phyloP scores from a whole-genome alignment of 768 basidiomycete genomes.

The Trametes sanguinea region DNA sequence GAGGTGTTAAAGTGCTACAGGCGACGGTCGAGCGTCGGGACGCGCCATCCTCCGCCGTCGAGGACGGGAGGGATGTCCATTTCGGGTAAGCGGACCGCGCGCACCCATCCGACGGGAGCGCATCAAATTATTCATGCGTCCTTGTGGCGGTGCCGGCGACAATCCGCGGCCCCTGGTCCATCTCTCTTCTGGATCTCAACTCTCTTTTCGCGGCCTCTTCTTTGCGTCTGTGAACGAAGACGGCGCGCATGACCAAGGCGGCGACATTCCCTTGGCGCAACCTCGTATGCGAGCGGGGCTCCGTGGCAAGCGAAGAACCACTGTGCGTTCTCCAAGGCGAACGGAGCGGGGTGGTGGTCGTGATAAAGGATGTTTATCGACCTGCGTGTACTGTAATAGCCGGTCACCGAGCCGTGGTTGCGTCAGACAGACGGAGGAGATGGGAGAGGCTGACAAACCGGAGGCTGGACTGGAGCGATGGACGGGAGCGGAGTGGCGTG shows the following conservation, averaged over 20 bases:
- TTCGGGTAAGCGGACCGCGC: not conserved
- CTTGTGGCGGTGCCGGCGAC: constrained; percentile 1
- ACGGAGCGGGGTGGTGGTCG: no score
- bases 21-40: no score
- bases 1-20: no score
- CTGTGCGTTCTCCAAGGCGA: no score
- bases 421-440: not conserved
- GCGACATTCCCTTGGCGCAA: not conserved
- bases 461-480: not conserved
- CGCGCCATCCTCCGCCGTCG: not conserved
- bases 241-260: not conserved
- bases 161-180: not conserved
- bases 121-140: not conserved
- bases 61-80: not conserved
- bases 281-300: not conserved
- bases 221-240: not conserved
- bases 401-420: not conserved
- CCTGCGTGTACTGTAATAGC: no score
- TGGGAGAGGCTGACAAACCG: not conserved
- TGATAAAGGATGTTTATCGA: no score
- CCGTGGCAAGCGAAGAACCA: no score
- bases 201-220: not conserved
- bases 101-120: constrained; percentile 1
- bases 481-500: constrained; percentile 1
- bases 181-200: no score